These are phyloP conservation scores for Apiospora pterosperma DNA, from an alignment of 2,329 filamentous ascomycete species.

Conservation along the genomic window DNA sequence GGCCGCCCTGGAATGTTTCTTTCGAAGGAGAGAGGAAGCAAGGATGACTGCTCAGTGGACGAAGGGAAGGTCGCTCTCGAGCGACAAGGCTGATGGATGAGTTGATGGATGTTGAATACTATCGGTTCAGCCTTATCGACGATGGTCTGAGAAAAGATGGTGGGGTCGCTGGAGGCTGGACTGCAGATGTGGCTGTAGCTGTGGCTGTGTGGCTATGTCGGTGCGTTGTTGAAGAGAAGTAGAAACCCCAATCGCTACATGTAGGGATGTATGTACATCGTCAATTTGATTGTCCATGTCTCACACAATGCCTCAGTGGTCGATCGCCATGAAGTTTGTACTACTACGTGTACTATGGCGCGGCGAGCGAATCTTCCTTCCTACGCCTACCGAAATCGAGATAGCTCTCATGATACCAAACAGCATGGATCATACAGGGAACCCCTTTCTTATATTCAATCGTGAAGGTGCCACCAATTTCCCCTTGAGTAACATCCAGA, in stretches of 20 bases:
- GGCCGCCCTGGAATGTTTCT: neutral
- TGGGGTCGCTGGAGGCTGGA: neutral
- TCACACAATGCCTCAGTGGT: no score
- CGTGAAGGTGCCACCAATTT: neutral
- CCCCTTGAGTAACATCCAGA: neutral
- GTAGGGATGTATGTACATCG: no score
- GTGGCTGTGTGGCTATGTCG: neutral
- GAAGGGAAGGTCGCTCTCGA: neutral
- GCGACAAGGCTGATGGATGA: conserved; percentile 4
- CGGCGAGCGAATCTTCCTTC: no score
- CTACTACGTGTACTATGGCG: no score
- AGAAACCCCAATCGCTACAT: no score
- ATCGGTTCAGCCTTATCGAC: neutral
- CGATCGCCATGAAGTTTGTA: no score
- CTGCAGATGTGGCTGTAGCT: neutral
- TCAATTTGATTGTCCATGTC: no score
- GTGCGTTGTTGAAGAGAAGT: neutral
- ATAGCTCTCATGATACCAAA: no score
- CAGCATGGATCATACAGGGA: neutral
- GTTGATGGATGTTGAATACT: neutral
- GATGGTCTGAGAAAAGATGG: neutral
- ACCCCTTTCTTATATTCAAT: neutral
- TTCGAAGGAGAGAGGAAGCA: neutral
- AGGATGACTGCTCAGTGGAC: neutral
- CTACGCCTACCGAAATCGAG: no score